phyloP scores from a whole-genome alignment of 345 rosid species.

The Eucalyptus tenuipes region DNA sequence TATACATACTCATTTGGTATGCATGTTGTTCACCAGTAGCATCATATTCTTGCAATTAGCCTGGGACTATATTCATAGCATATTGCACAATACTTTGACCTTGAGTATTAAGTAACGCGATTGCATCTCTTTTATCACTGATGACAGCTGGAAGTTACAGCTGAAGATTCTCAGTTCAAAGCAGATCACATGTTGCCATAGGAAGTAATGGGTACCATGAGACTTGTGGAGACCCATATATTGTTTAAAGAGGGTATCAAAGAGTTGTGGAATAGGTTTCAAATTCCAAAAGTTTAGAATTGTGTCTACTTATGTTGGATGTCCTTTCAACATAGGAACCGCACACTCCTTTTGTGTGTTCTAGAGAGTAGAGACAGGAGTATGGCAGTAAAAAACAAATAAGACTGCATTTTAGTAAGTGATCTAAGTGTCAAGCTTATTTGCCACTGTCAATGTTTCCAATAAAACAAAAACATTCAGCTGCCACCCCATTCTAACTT shows the following conservation, averaged over 20 bases:
- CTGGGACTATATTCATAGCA: background rate
- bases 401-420: background rate
- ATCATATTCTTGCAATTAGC: background rate
- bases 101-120: background rate
- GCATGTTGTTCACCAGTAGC: background rate
- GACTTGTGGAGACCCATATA: background rate
- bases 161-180: background rate
- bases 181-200: background rate
- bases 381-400: background rate
- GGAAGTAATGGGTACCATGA: background rate
- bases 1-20: background rate
- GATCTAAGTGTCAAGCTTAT: background rate
- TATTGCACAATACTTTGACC: background rate
- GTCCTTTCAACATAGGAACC: background rate
- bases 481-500: background rate
- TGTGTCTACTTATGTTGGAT: background rate
- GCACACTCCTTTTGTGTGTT: background rate
- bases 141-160: background rate
- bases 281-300: background rate
- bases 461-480: background rate
- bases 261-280: background rate
- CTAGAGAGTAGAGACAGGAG: background rate
- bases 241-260: background rate
- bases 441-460: background rate
- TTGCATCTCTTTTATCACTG: background rate